Evolutionary conservation across 1,139 yeast species (phyloP).

Genomic region (Candida gigantensis): DNA sequence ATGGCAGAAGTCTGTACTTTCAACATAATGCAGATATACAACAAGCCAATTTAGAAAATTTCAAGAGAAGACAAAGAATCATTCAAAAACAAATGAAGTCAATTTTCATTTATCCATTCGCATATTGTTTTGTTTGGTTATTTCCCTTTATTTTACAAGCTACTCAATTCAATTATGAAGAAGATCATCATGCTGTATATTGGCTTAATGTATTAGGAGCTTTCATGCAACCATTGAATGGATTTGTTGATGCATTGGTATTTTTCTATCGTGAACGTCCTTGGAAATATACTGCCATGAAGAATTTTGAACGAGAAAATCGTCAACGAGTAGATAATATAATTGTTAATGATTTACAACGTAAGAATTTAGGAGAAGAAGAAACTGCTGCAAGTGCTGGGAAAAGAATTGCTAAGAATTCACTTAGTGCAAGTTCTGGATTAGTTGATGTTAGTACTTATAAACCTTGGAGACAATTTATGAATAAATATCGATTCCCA

Average conservation of each 20-base stretch:
- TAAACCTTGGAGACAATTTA: constrained; percentile 37
- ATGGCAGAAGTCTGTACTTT: constrained; percentile 6
- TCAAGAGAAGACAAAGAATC: constrained; percentile 59
- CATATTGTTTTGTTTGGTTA: constrained; percentile 77
- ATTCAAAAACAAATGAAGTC: constrained; percentile 79
- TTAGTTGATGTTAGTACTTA: constrained; percentile 25
- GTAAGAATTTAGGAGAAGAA: constrained; percentile 5
- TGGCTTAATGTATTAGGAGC: constrained; percentile 73
- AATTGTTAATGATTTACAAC: constrained; percentile 13
- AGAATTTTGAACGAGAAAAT: constrained; percentile 41
- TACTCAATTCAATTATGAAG: constrained; percentile 55
- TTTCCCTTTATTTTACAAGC: constrained; percentile 77
- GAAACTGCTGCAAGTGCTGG: constrained; percentile 21
- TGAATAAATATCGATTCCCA: constrained; percentile 41
- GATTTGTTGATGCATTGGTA: constrained; percentile 74
- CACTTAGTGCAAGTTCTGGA: constrained; percentile 27
- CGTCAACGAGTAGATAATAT: constrained; percentile 28
- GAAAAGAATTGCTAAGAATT: constrained; percentile 26
- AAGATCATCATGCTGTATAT: constrained; percentile 49
- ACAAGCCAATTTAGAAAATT: constrained; percentile 58
- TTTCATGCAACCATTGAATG: constrained; percentile 78
- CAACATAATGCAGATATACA: constrained; percentile 45
- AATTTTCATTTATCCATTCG: constrained; percentile 80
- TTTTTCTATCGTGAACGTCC: constrained; percentile 79
- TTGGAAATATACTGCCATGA: constrained; percentile 56